These are phyloP conservation scores for Puccinellia tenuiflora DNA, from an alignment of 176 grass and related monocot species.

Conservation along the genomic window DNA sequence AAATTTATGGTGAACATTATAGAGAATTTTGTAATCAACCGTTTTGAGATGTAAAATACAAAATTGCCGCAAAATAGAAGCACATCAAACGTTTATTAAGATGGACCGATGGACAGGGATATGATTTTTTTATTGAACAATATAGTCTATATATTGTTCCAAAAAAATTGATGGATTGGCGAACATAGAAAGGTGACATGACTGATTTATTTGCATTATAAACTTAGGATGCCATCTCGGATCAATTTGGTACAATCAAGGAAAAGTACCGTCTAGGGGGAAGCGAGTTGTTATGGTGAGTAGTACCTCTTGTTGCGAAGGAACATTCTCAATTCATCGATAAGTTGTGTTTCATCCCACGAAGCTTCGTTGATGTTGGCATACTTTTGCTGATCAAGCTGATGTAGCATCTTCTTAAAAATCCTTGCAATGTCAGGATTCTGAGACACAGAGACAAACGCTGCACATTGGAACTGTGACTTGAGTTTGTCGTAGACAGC, in stretches of 20 bases:
- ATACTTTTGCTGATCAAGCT: neutral
- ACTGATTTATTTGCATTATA: neutral
- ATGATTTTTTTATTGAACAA: neutral
- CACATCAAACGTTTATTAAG: neutral
- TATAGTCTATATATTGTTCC: neutral
- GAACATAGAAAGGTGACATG: neutral
- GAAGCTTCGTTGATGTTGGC: neutral
- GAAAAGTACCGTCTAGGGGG: neutral
- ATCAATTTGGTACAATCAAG: neutral
- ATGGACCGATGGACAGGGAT: neutral
- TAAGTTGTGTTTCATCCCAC: neutral
- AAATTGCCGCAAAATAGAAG: neutral
- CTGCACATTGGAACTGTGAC: neutral
- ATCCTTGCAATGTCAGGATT: neutral
- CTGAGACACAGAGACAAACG: neutral
- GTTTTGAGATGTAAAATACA: neutral
- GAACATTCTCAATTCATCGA: neutral
- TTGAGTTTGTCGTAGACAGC: neutral
- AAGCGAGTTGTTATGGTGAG: neutral
- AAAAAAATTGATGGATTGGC: neutral
- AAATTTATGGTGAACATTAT: neutral
- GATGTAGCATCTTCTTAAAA: neutral
- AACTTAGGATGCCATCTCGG: neutral
- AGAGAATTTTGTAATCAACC: neutral
- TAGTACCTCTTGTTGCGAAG: neutral